Evolutionary conservation across 768 basidiomycete genomes (phyloP).

Genomic region (Trametes sanguinea): DNA sequence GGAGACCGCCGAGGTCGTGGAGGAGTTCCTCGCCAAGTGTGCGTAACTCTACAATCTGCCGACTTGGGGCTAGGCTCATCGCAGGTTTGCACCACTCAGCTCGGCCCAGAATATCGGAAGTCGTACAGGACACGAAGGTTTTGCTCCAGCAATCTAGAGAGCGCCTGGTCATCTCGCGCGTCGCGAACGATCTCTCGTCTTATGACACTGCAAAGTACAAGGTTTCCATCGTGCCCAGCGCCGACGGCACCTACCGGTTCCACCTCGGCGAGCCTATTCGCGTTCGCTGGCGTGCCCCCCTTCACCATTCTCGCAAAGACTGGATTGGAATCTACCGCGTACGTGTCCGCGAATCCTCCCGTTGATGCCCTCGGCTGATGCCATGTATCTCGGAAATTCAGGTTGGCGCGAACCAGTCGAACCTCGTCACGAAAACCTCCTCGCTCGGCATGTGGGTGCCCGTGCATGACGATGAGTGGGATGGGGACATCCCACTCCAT

Average conservation of each 20-base stretch:
- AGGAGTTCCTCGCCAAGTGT: conserved; percentile 94
- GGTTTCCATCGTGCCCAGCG: conserved; percentile 57
- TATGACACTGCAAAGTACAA: conserved; percentile 83
- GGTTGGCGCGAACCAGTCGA: conserved; percentile 88
- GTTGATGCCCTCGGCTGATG: not conserved
- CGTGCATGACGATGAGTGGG: conserved; percentile 90
- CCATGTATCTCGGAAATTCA: conserved; percentile 27
- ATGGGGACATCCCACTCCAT: conserved; percentile 75
- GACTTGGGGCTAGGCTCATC: not conserved
- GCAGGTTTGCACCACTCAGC: conserved; percentile 46
- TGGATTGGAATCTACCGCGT: conserved; percentile 96
- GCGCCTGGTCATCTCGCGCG: conserved; percentile 89
- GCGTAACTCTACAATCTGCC: conserved; percentile 29
- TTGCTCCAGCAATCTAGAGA: conserved; percentile 90
- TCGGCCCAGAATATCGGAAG: conserved; percentile 84
- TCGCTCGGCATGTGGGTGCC: conserved; percentile 93
- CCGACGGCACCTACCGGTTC: conserved; percentile 60
- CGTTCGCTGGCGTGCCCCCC: conserved; percentile 86
- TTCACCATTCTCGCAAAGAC: conserved; percentile 84
- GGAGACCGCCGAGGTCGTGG: conserved; percentile 89
- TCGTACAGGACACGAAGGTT: conserved; percentile 91
- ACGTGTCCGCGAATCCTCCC: conserved; percentile 17
- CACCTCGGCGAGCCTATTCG: conserved; percentile 90
- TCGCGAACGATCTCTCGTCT: conserved; percentile 77
- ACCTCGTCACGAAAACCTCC: conserved; percentile 78